phyloP scores from a whole-genome alignment of 768 basidiomycete species.

The Trametes coccinea region DNA sequence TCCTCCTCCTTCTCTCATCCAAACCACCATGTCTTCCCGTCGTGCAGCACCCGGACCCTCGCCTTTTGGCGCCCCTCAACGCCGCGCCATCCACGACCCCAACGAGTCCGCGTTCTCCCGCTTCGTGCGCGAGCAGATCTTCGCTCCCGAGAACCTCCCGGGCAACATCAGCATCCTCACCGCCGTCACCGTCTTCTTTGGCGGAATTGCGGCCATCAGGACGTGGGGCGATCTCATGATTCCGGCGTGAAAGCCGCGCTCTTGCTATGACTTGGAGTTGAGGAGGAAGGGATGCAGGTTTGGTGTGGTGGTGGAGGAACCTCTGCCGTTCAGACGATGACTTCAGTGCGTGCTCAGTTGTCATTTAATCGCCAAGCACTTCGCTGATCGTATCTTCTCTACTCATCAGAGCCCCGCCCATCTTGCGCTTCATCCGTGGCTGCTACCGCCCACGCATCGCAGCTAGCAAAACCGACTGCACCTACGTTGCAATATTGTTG shows the following conservation, averaged over 20 bases:
- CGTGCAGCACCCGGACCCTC: conserved; percentile 59
- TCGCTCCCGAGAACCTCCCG: conserved; percentile 68
- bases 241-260: conserved; percentile 46
- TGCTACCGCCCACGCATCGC: too few relatives aligned
- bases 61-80: conserved; percentile 46
- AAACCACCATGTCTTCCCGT: conserved; percentile 56
- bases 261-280: neutral
- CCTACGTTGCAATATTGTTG: too few relatives aligned
- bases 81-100: conserved; percentile 48
- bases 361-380: too few relatives aligned
- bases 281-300: too few relatives aligned
- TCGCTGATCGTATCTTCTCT: too few relatives aligned
- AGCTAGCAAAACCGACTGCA: too few relatives aligned
- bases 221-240: conserved; percentile 80
- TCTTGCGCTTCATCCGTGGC: too few relatives aligned
- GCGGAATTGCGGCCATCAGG: conserved; percentile 68
- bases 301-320: too few relatives aligned
- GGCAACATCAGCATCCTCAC: conserved; percentile 75
- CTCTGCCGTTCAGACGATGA: too few relatives aligned
- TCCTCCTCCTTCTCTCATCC: neutral
- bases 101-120: conserved; percentile 64
- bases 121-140: conserved; percentile 60
- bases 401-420: too few relatives aligned
- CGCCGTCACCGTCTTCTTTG: conserved; percentile 65
- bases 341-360: too few relatives aligned